Base-by-base conservation (phyloP, 371 early-diverging fungal species). In the Mucor lusitanicus region DNA sequence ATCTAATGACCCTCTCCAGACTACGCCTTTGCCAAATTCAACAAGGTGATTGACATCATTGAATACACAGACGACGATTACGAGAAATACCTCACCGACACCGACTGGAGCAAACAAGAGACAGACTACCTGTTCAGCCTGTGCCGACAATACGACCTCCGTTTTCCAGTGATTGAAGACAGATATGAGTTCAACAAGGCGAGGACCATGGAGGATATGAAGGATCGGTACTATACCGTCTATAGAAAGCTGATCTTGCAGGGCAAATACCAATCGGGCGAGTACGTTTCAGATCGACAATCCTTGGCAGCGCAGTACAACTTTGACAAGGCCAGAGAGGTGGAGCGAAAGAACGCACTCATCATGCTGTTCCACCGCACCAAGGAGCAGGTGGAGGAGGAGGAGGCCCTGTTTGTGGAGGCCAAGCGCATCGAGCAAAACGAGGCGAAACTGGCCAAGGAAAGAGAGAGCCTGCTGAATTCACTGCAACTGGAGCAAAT, bases 131-230 rank as follows among this genome's bases (percentile, higher is more conserved):
- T 97, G 25, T 87, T 94, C 60, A 78, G 81, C 11, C 74, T 97
- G 37, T 95, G 95, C 69, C 72, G 81, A 61, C 73, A 80, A 60
- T 95, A 87, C 65, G 95, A 97, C 70, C 74, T 94, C 59, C 83
- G 95, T 17, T 97, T 93, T 77, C 76, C 90, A 19, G 88, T 97
- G 1, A 92, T 97, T 59, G 84, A 83, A 46, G 97, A 97, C 74
- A 83, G 96, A 42, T 96, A 92, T 70, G 75, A 85, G 55, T 88
- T 69, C 78, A 37, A 60, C 12, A 77, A 74, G 35, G 21, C 33
- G 6, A 61, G 81, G 50, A 74, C 74, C 28, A 79, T 81, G 68
- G 81, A 83, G 71, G 96, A 96, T 62, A 54, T 96, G 53, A 93
- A 93, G 73, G 94, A 91, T 62, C 78, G 95, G 39, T 95, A 91